Percentiles rank a stretch among this genome's conserved stretches.
Evolutionary conservation across 2,329 filamentous ascomycete species (phyloP).

Genomic region (Samsoniella hepiali): DNA sequence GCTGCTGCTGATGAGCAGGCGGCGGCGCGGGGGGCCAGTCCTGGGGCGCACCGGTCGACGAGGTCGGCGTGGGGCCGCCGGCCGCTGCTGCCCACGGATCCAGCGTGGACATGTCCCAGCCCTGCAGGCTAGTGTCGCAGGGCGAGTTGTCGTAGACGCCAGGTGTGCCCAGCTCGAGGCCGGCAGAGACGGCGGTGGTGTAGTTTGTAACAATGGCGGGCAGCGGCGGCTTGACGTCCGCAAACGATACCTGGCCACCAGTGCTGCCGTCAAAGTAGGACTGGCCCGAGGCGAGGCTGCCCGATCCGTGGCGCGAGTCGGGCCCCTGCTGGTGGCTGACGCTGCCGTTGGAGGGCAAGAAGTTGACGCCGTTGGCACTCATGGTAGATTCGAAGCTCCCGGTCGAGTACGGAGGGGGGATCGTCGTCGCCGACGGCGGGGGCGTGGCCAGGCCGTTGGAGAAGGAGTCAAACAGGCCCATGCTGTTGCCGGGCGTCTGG

Average conservation of each 20-base stretch:
- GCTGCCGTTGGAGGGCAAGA: conserved; percentile 30
- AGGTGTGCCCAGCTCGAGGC: conserved; percentile 32
- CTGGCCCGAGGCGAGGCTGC: conserved; percentile 27
- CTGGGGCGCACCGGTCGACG: conserved; percentile 24
- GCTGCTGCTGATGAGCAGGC: conserved; percentile 16
- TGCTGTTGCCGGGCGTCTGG: conserved; percentile 32
- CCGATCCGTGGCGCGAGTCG: conserved; percentile 19
- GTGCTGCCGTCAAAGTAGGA: conserved; percentile 32
- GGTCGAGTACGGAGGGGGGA: conserved; percentile 45
- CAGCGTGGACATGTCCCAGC: conserved; percentile 38
- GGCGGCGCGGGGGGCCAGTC: conserved; percentile 28
- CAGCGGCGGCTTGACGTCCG: conserved; percentile 35
- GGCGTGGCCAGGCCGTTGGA: conserved; percentile 54
- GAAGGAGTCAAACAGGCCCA: conserved; percentile 49
- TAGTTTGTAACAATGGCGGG: conserved; percentile 31
- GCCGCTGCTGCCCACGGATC: conserved; percentile 33
- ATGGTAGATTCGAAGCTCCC: conserved; percentile 43
- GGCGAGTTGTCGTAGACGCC: conserved; percentile 35
- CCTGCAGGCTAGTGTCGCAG: conserved; percentile 32
- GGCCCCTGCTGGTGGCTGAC: conserved; percentile 18
- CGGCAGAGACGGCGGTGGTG: conserved; percentile 28
- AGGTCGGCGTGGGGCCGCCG: conserved; percentile 23
- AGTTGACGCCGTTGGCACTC: conserved; percentile 30
- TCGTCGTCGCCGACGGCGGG: conserved; percentile 49
- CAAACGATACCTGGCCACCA: conserved; percentile 27